These are phyloP conservation scores for Uromyces viciae-fabae DNA, from an alignment of 1,284 basidiomycete species.

Conservation along the genomic window DNA sequence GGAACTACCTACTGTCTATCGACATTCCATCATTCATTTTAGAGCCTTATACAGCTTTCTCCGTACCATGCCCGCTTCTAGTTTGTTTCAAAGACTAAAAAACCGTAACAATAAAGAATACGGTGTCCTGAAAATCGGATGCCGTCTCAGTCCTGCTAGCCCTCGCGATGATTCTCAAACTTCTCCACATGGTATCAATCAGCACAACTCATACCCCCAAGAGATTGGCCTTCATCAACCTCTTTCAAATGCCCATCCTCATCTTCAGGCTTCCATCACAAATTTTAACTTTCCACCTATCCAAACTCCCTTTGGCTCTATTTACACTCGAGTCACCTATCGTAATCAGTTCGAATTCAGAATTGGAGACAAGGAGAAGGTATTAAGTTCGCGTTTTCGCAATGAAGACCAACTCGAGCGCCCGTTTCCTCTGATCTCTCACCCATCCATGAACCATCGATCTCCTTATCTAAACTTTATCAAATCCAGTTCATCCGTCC, in stretches of 20 bases:
- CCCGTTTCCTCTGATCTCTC: neutral
- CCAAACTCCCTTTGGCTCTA: constrained; percentile 15
- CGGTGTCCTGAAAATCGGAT: constrained; percentile 30
- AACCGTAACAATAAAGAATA: neutral
- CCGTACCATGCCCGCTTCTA: constrained; percentile 25
- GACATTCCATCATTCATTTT: constrained; percentile 42
- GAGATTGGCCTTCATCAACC: constrained; percentile 19
- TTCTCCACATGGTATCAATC: neutral
- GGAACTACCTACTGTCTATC: constrained; percentile 39
- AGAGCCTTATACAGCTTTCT: constrained; percentile 18
- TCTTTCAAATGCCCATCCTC: neutral
- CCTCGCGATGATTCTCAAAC: neutral
- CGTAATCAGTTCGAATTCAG: constrained; percentile 34
- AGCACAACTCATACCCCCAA: neutral
- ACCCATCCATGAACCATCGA: neutral
- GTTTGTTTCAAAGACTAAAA: neutral
- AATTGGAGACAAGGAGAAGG: constrained; percentile 7
- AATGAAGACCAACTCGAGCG: constrained; percentile 3
- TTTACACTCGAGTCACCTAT: constrained; percentile 22
- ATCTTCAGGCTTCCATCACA: neutral
- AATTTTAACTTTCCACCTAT: constrained; percentile 27
- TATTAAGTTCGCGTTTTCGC: constrained; percentile 21
- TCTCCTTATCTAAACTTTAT: neutral
- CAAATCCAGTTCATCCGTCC: neutral
- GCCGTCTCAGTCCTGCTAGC: constrained; percentile 21